phyloP scores from a whole-genome alignment of 1,284 basidiomycete species.

The Fistulina hepatica region DNA sequence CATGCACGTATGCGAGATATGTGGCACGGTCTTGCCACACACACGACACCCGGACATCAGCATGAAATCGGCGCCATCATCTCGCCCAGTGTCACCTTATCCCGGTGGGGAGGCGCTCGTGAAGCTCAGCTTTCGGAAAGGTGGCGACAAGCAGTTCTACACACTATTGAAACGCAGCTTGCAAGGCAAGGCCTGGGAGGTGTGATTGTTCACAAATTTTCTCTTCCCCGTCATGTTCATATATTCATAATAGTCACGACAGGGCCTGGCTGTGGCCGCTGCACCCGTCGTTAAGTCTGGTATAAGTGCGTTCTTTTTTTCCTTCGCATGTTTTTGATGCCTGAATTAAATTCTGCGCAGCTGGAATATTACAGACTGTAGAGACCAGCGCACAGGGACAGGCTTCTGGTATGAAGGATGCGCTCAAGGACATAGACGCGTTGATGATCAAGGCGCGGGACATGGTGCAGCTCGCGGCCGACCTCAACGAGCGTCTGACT shows the following conservation, averaged over 20 bases:
- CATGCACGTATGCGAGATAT: conserved; percentile 78
- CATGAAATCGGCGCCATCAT: conserved; percentile 51
- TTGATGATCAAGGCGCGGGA: conserved; percentile 88
- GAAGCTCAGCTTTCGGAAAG: conserved; percentile 82
- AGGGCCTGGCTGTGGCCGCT: conserved; percentile 10
- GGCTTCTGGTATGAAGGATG: conserved; percentile 62
- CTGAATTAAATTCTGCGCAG: conserved; percentile 29
- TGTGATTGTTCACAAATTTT: conserved; percentile 21
- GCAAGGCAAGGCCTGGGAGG: conserved; percentile 76
- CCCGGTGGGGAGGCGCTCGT: conserved; percentile 34
- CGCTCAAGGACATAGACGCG: conserved; percentile 83
- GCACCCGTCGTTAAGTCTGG: conserved; percentile 22
- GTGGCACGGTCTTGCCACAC: conserved; percentile 40
- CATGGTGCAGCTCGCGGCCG: conserved; percentile 85
- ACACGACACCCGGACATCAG: conserved; percentile 14
- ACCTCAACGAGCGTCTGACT: conserved; percentile 77
- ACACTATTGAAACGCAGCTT: conserved; percentile 67
- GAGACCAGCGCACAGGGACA: conserved; percentile 56
- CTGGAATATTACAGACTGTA: conserved; percentile 69
- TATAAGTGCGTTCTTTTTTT: conserved; percentile 34
- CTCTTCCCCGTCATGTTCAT: not conserved
- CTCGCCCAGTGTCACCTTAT: conserved; percentile 44
- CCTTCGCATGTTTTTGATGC: not conserved
- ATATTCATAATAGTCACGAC: conserved; percentile 13
- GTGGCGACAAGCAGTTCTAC: conserved; percentile 84